Conservation (phyloP, 139 green algal species). For the Haematococcus sp. region DNA sequence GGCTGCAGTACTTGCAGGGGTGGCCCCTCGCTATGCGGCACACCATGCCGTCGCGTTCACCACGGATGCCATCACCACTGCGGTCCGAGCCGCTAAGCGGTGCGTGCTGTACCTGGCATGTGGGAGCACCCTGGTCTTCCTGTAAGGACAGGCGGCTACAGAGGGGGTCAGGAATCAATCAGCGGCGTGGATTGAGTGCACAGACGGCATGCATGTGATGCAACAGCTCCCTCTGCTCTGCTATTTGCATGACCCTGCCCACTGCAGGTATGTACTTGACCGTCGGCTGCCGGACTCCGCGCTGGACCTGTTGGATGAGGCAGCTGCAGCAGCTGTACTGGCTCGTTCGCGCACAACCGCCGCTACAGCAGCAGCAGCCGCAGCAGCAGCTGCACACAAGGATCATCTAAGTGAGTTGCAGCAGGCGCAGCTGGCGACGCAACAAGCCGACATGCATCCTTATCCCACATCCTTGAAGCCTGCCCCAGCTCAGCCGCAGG, state of each 20-base stretch:
- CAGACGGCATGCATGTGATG: not conserved
- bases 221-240: too few relatives aligned
- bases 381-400: too few relatives aligned
- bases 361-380: not conserved
- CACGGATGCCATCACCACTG: conserved; percentile 61
- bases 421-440: too few relatives aligned
- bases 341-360: too few relatives aligned
- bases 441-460: too few relatives aligned
- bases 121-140: not conserved
- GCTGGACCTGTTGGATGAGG: conserved; percentile 81
- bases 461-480: too few relatives aligned
- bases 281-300: conserved; percentile 68
- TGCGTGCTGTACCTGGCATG: not conserved
- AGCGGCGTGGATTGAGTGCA: not conserved
- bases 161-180: not conserved
- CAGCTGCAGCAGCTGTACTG: not conserved
- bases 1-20: conserved; percentile 49
- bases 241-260: too few relatives aligned
- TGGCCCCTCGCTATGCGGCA: conserved; percentile 78
- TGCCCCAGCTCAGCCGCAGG: too few relatives aligned
- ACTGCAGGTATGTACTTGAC: conserved; percentile 67
- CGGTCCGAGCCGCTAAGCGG: conserved; percentile 58
- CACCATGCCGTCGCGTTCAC: conserved; percentile 77
- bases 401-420: too few relatives aligned
- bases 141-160: not conserved